Evolutionary conservation across 306 rosid genomes (phyloP).

Genomic region (Prunus mira): DNA sequence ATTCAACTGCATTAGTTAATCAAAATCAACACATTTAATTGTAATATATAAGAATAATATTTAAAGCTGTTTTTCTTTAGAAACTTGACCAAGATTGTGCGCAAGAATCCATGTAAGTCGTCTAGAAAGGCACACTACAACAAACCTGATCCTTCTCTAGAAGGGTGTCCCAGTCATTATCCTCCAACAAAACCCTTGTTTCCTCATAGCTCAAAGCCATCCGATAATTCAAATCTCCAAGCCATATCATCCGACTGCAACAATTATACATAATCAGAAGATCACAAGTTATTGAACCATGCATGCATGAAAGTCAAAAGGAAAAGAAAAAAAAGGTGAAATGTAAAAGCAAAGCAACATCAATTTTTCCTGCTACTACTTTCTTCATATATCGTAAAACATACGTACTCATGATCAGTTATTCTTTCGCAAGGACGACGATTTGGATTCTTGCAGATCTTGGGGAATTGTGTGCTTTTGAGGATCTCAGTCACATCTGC

Average conservation of each 20-base stretch:
- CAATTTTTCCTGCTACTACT: not conserved
- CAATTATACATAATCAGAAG: not conserved
- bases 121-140: not conserved
- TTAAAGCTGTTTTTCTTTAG: not conserved
- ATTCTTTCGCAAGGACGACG: constrained; percentile 67
- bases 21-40: not conserved
- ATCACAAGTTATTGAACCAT: not conserved
- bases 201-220: constrained; percentile 80
- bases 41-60: not conserved
- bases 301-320: not conserved
- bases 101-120: not conserved
- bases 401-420: constrained; percentile 72
- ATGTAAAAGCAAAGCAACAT: not conserved
- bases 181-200: constrained; percentile 67
- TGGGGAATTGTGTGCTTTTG: constrained; percentile 64
- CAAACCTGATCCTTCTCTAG: constrained; percentile 78
- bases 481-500: constrained; percentile 81
- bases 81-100: too few relatives aligned
- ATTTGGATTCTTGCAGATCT: constrained; percentile 65
- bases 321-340: too few relatives aligned
- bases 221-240: constrained; percentile 91
- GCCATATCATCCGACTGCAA: constrained; percentile 82
- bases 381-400: not conserved
- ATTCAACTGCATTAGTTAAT: constrained; percentile 48
- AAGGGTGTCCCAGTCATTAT: constrained; percentile 77